Evolutionary conservation across 2,329 filamentous ascomycete genomes (phyloP), one percentile per base, ranked within the genome.

Genomic region (Camillea tinctor): DNA sequence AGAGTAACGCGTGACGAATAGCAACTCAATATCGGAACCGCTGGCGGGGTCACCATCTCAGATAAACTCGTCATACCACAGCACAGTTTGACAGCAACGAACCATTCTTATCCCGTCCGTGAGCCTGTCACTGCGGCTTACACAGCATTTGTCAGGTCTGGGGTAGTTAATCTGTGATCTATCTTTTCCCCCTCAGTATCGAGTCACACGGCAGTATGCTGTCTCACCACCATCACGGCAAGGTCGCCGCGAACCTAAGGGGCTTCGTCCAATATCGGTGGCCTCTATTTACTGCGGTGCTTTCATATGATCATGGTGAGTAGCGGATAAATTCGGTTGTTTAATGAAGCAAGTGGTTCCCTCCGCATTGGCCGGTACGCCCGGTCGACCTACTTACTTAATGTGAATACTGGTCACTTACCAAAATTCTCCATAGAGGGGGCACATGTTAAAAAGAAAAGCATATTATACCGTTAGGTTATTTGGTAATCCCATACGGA

Each of bases 81-180:
- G 24, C n/a, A 52, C 22, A 36, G 20, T 19, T 21, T 36, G 52
- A 54, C 19, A 54, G 26, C 52, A 36, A 36, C 26, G 19, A 21
- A 36, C n/a, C 24, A 19, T 36, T 54, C 15, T 30, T 19, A 22
- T 54, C 52, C n/a, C 20, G 49, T 50, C 36, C 17, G 36, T 44
- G 36, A 23, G 49, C 19, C 2, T 50, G 49, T 23, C 52, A 21
- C 23, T 54, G 26, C 52, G 19, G 23, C 24, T 36, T 20, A 21
- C 26, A 54, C 52, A 54, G 26, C 52, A 54, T 44, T 44, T 44
- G 36, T 44, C 36, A 30, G 30, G 30, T 54, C 52, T 40, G 52
- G 52, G 52, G 52, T 36, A 21, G 30, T 36, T 30, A 21, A 36
- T 26, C 36, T 44, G n/a, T 44, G 36, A 44, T 44, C 36, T 44